phyloP scores from a whole-genome alignment of 1,284 basidiomycete species.

The Coriolopsis trogii region DNA sequence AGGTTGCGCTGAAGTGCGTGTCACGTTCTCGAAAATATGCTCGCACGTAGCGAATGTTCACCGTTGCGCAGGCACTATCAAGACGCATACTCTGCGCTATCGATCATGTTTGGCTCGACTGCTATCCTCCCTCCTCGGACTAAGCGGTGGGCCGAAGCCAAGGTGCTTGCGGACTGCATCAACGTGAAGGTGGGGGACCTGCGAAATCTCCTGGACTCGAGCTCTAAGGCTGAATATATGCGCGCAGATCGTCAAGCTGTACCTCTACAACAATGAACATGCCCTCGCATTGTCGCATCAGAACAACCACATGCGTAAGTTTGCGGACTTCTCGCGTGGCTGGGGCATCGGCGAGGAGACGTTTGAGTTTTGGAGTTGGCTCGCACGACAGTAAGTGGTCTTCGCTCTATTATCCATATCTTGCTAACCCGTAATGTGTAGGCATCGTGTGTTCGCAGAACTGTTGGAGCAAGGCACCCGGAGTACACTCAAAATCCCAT shows the following conservation, averaged over 20 bases:
- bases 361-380: slow-evolving; percentile 98
- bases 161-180: slow-evolving; percentile 92
- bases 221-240: background rate
- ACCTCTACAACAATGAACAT: slow-evolving; percentile 87
- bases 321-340: slow-evolving; percentile 85
- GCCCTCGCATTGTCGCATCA: slow-evolving; percentile 80
- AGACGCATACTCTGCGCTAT: slow-evolving; percentile 82
- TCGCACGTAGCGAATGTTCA: background rate
- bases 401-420: background rate
- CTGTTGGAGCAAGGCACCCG: slow-evolving; percentile 81
- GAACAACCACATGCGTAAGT: slow-evolving; percentile 81
- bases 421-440: slow-evolving; percentile 32
- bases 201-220: too few species aligned
- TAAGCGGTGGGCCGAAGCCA: slow-evolving; percentile 98
- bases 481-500: slow-evolving; percentile 68
- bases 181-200: slow-evolving; percentile 76
- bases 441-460: slow-evolving; percentile 87
- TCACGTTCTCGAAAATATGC: slow-evolving; percentile 6
- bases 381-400: slow-evolving; percentile 83
- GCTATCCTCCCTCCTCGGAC: slow-evolving; percentile 88
- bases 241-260: slow-evolving; percentile 79
- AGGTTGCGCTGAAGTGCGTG: slow-evolving; percentile 81
- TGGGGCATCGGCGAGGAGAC: slow-evolving; percentile 99
- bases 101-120: slow-evolving; percentile 87
- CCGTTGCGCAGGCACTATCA: slow-evolving; percentile 76